These are phyloP conservation scores for Saccharum spontaneum DNA, from an alignment of 176 grass and related monocot species.

Conservation along the genomic window DNA sequence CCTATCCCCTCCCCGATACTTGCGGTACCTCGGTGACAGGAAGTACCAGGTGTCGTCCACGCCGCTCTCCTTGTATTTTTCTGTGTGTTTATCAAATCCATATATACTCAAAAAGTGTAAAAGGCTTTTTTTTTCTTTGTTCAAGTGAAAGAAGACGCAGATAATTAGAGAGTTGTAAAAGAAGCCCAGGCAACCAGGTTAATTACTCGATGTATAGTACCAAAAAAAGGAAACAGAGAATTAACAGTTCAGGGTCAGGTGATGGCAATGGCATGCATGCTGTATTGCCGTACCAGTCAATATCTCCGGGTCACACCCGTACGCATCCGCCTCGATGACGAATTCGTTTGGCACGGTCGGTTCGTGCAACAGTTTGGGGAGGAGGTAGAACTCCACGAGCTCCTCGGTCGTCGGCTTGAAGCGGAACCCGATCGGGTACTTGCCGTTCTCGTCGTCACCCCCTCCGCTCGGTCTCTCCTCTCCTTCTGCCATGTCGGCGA, in stretches of 20 bases:
- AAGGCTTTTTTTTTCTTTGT: too few relatives aligned
- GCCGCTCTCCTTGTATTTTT: constrained; percentile 14
- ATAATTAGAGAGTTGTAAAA: too few relatives aligned
- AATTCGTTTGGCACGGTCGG: not conserved
- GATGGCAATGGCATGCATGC: too few relatives aligned
- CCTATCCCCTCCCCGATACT: constrained; percentile 5
- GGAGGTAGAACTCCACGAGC: constrained; percentile 31
- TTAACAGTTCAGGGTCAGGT: too few relatives aligned
- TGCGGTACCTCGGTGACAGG: constrained; percentile 40
- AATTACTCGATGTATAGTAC: too few relatives aligned
- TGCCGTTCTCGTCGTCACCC: not conserved
- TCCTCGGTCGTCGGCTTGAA: constrained; percentile 27
- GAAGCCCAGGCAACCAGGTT: too few relatives aligned
- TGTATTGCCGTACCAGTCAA: constrained; percentile 18
- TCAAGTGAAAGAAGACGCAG: too few relatives aligned
- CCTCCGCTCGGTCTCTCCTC: not conserved
- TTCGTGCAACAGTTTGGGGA: constrained; percentile 31
- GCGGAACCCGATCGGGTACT: not conserved
- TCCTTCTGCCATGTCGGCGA: constrained; percentile 9
- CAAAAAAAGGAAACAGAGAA: too few relatives aligned
- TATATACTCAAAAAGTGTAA: too few relatives aligned
- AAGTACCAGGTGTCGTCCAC: constrained; percentile 27
- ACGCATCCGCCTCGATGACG: constrained; percentile 33
- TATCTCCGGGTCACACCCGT: constrained; percentile 21
- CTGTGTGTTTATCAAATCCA: not conserved